Percentiles rank a stretch among this genome's conserved stretches.
These are phyloP conservation scores for Suillus placidus DNA, from an alignment of 768 basidiomycete genomes.

Conservation along the genomic window DNA sequence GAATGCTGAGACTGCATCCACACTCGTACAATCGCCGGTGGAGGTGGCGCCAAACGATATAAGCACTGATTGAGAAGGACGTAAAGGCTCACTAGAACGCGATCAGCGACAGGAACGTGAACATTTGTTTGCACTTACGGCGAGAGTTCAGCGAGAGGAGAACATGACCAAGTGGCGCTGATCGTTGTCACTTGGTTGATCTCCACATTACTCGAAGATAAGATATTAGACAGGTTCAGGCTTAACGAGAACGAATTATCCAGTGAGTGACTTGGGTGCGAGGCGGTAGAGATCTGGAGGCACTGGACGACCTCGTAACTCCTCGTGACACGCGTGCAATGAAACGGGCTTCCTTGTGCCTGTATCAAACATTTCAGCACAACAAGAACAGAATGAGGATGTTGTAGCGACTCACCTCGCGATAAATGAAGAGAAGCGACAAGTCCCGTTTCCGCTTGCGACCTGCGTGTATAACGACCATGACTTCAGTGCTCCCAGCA, in stretches of 20 bases:
- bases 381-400: neutral
- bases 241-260: slow-evolving; percentile 56
- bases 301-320: slow-evolving; percentile 62
- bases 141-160: slow-evolving; percentile 36
- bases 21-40: slow-evolving; percentile 40
- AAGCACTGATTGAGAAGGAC: slow-evolving; percentile 51
- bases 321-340: slow-evolving; percentile 56
- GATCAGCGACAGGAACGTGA: slow-evolving; percentile 10
- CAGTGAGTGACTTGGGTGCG: slow-evolving; percentile 51
- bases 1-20: slow-evolving; percentile 50
- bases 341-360: slow-evolving; percentile 54
- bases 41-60: slow-evolving; percentile 45
- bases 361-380: slow-evolving; percentile 29
- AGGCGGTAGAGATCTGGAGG: slow-evolving; percentile 53
- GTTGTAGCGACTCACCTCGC: slow-evolving; percentile 46
- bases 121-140: slow-evolving; percentile 43
- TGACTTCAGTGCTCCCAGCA: slow-evolving; percentile 52
- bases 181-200: slow-evolving; percentile 63
- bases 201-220: slow-evolving; percentile 41
- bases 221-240: slow-evolving; percentile 58
- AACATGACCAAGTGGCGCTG: slow-evolving; percentile 71
- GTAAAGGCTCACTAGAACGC: slow-evolving; percentile 42
- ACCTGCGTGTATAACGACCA: slow-evolving; percentile 57
- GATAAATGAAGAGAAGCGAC: slow-evolving; percentile 65
- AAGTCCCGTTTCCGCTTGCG: slow-evolving; percentile 52